Evolutionary conservation across 1,139 yeast genomes (phyloP), one percentile per base, ranked within the genome.

Genomic region (Candida buenavistaensis): DNA sequence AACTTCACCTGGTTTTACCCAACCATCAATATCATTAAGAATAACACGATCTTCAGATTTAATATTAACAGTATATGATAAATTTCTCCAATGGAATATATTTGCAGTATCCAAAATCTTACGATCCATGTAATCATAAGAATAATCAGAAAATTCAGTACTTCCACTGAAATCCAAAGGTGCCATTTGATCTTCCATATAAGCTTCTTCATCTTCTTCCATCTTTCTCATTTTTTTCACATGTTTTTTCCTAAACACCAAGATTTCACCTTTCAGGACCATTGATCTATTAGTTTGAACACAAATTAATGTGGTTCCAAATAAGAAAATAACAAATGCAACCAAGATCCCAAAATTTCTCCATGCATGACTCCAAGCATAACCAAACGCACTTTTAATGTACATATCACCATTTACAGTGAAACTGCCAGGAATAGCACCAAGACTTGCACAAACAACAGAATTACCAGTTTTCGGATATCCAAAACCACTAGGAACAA

Each of bases 181-280:
- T 13, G 35, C 39, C 29, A 44, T 48, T 39, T 50, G 55, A 27
- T 37, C 20, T 16, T 28, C 32, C 22, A 28, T 20, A n/a, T 33
- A 28, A 1, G 28, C 21, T 11, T 42, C 41, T 21, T 38, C 40
- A 10, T 37, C 38, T 30, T 41, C 39, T 9, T 27, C 24, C 9
- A 20, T 11, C 23, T 22, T 33, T 17, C 33, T 22, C 35, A 32
- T 33, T 27, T 35, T 22, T 13, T 30, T 33, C 8, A 33, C 28
- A 26, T 43, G 28, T 29, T 40, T 39, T 33, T 47, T 54, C 47
- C 51, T 59, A 35, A 79, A 87, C 29, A 86, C 73, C 38, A 84
- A 68, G 36, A 85, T 74, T 62, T 87, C 96, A 64, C 95, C 96
- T 64, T 80, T 83, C 55, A 86, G 89, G 63, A 80, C 76, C 14